Percentiles rank a stretch among this genome's conserved stretches.
Conservation (phyloP, 2,329 filamentous ascomycete genomes). For the Colletotrichum melonis region DNA sequence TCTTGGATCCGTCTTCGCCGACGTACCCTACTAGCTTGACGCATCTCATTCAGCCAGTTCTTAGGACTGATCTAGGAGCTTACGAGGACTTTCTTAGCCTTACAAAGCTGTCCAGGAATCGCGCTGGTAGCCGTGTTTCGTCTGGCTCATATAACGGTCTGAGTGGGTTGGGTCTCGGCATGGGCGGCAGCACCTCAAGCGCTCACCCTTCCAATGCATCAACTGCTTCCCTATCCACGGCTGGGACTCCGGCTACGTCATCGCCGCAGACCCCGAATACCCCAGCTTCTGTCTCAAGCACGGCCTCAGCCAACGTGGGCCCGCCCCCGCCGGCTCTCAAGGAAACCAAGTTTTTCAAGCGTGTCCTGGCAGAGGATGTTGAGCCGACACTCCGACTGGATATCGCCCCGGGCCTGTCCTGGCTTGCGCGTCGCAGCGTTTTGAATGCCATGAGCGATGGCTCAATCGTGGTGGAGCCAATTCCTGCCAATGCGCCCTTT, state of each 20-base stretch:
- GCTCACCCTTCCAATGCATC: constrained; percentile 68
- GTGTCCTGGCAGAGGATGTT: constrained; percentile 88
- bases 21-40: constrained; percentile 78
- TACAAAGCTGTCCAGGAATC: constrained; percentile 73
- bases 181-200: constrained; percentile 59
- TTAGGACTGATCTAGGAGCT: constrained; percentile 82
- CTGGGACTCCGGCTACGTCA: constrained; percentile 59
- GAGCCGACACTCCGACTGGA: constrained; percentile 94
- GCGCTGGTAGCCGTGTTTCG: constrained; percentile 73
- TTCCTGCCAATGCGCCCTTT: constrained; percentile 70
- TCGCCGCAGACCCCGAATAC: constrained; percentile 70
- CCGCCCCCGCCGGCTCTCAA: constrained; percentile 73
- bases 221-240: constrained; percentile 65
- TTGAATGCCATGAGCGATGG: constrained; percentile 86
- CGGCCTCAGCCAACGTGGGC: constrained; percentile 49
- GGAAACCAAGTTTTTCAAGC: constrained; percentile 95
- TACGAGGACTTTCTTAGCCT: constrained; percentile 90
- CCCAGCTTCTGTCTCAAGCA: constrained; percentile 63
- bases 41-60: constrained; percentile 84
- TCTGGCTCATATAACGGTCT: constrained; percentile 72
- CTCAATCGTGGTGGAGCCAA: constrained; percentile 88
- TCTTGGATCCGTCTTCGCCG: constrained; percentile 59
- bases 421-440: constrained; percentile 89
- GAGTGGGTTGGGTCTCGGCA: constrained; percentile 55
- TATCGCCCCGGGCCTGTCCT: constrained; percentile 88